Percentiles rank a stretch among this genome's conserved stretches.
Evolutionary conservation across 2,329 filamentous ascomycete genomes (phyloP).

Genomic region (Fusarium poae): DNA sequence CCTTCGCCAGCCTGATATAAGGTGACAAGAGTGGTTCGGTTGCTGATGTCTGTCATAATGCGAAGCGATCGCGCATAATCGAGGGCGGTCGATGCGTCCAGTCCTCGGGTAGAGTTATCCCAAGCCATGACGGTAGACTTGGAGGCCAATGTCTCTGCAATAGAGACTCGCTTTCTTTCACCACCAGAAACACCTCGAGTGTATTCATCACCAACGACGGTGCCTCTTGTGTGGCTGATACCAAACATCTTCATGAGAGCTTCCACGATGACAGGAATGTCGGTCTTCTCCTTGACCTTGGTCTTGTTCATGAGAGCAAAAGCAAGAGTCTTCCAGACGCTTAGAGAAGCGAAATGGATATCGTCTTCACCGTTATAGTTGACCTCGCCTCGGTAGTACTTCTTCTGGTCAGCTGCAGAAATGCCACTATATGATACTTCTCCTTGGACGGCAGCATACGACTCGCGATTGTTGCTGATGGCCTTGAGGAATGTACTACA

Average conservation of each 20-base stretch:
- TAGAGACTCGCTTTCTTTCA: constrained; percentile 83
- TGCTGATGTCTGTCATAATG: constrained; percentile 81
- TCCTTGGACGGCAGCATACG: constrained; percentile 75
- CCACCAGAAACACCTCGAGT: constrained; percentile 82
- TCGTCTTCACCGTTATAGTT: constrained; percentile 85
- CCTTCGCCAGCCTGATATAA: constrained; percentile 60
- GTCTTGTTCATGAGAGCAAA: constrained; percentile 84
- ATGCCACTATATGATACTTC: constrained; percentile 80
- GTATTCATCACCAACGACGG: constrained; percentile 79
- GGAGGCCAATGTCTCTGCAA: constrained; percentile 81
- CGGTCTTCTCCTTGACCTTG: constrained; percentile 71
- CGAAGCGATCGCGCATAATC: constrained; percentile 79
- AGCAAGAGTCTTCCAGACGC: constrained; percentile 81
- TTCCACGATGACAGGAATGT: constrained; percentile 77
- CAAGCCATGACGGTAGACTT: constrained; percentile 80
- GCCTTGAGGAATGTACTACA: constrained; percentile 84
- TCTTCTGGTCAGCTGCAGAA: constrained; percentile 74
- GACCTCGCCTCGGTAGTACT: constrained; percentile 79
- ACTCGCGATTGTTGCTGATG: constrained; percentile 76
- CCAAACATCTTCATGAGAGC: constrained; percentile 83
- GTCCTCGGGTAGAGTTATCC: constrained; percentile 85
- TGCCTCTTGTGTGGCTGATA: constrained; percentile 80
- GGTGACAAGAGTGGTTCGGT: constrained; percentile 64
- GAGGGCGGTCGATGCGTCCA: constrained; percentile 82
- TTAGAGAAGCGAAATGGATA: constrained; percentile 78